Conservation (phyloP, 2,329 filamentous ascomycete genomes). For the Metarhizium guizhouense region DNA sequence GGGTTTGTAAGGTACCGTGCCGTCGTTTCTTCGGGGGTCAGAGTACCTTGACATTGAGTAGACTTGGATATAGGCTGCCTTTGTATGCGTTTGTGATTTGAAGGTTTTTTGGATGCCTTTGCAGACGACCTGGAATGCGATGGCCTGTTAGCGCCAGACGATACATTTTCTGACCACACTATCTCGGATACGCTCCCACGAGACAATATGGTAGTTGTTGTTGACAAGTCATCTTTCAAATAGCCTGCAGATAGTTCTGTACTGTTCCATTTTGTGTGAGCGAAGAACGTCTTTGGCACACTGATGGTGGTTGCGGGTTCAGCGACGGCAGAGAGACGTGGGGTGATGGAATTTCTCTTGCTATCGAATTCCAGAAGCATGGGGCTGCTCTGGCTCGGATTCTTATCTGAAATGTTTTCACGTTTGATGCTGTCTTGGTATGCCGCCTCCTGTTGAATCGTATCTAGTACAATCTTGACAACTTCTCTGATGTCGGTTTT, state of each 20-base stretch:
- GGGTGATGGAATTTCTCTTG: slow-evolving; percentile 14
- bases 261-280: slow-evolving; percentile 8
- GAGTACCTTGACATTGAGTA: neutral
- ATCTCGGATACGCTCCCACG: slow-evolving; percentile 21
- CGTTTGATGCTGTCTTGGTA: neutral
- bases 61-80: neutral
- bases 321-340: slow-evolving; percentile 13
- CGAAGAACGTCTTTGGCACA: slow-evolving; percentile 21
- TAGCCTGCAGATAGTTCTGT: neutral
- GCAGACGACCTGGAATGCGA: neutral
- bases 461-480: slow-evolving; percentile 2
- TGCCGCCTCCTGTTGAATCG: neutral
- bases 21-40: neutral
- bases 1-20: neutral
- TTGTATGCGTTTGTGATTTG: neutral
- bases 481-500: slow-evolving; percentile 9
- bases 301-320: slow-evolving; percentile 26
- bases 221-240: slow-evolving; percentile 5
- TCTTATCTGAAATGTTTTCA: neutral
- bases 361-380: slow-evolving; percentile 13
- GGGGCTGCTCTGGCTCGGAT: neutral
- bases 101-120: neutral
- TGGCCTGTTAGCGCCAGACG: neutral
- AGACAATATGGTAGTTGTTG: slow-evolving; percentile 20
- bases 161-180: slow-evolving; percentile 15